phyloP scores from a whole-genome alignment of 139 green algal species.

The Chlamydomonas applanata region DNA sequence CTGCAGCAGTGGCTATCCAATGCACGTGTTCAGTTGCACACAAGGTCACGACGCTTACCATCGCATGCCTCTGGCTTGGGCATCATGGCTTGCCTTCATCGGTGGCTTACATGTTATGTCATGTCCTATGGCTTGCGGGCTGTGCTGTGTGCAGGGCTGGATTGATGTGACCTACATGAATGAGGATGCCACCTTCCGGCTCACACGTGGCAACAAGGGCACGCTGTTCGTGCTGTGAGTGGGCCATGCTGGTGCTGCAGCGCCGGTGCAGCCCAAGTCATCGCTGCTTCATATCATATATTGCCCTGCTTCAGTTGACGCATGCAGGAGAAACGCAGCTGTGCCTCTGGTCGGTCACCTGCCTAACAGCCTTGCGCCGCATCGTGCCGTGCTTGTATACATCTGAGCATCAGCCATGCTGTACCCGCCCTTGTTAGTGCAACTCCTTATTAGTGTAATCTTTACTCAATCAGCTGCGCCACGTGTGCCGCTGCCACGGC shows the following conservation, averaged over 20 bases:
- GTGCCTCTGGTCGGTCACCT: not conserved
- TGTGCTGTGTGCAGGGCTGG: conserved; percentile 50
- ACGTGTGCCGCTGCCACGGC: not conserved
- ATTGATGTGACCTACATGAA: conserved; percentile 78
- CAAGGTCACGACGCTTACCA: too few species aligned
- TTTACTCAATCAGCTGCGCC: not conserved
- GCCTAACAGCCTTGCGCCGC: not conserved
- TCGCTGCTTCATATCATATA: too few species aligned
- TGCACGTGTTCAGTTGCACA: too few species aligned
- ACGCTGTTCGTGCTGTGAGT: conserved; percentile 47
- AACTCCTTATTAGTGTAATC: not conserved
- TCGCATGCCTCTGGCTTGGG: too few species aligned
- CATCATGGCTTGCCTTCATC: too few species aligned
- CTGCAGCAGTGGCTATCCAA: too few species aligned
- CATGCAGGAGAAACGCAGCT: not conserved
- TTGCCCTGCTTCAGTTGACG: not conserved
- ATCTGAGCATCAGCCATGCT: not conserved
- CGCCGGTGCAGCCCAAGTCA: not conserved
- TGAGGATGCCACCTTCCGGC: conserved; percentile 58
- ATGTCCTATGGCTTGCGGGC: too few species aligned
- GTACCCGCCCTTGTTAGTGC: not conserved
- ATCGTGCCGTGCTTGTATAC: not conserved
- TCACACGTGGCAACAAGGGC: conserved; percentile 85
- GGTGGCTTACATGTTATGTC: too few species aligned
- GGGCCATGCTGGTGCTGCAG: conserved; percentile 19